Evolutionary conservation across 2,329 filamentous ascomycete genomes (phyloP).

Genomic region (Ascosphaera acerosa): DNA sequence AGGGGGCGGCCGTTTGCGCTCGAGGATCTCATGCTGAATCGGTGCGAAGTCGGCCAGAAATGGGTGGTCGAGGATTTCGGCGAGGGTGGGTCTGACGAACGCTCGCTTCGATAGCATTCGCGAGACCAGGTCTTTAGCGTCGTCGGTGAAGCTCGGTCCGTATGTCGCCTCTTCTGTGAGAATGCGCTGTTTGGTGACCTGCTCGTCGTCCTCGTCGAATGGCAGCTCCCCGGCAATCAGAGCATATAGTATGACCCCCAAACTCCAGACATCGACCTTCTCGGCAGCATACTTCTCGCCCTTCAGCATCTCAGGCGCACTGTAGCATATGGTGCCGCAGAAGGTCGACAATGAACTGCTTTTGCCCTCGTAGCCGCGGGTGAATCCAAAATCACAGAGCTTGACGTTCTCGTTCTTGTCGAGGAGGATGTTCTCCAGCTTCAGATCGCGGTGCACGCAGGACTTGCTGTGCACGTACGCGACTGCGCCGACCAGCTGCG

Average conservation of each 20-base stretch:
- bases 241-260: slow-evolving; percentile 40
- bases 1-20: slow-evolving; percentile 50
- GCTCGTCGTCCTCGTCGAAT: slow-evolving; percentile 95
- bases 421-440: slow-evolving; percentile 86
- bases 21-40: slow-evolving; percentile 70
- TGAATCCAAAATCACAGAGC: slow-evolving; percentile 94
- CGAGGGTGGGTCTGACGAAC: slow-evolving; percentile 51
- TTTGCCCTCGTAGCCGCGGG: slow-evolving; percentile 96
- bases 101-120: slow-evolving; percentile 75
- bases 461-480: slow-evolving; percentile 98
- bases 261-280: slow-evolving; percentile 75
- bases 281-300: slow-evolving; percentile 93
- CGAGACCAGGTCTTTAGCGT: slow-evolving; percentile 53
- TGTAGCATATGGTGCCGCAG: slow-evolving; percentile 95
- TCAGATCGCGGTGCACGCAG: slow-evolving; percentile 92
- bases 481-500: slow-evolving; percentile 95
- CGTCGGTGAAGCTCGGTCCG: slow-evolving; percentile 51
- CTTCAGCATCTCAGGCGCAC: slow-evolving; percentile 89
- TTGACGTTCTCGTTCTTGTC: slow-evolving; percentile 95
- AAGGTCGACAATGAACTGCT: slow-evolving; percentile 95
- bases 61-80: slow-evolving; percentile 66
- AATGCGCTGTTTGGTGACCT: slow-evolving; percentile 61
- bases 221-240: slow-evolving; percentile 45
- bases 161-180: slow-evolving; percentile 65
- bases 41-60: slow-evolving; percentile 74